A percentile compares a stretch with the other conserved stretches of the same genome.
Evolutionary conservation across 257 asterid genomes (phyloP).

Genomic region (Haberlea rhodopensis): DNA sequence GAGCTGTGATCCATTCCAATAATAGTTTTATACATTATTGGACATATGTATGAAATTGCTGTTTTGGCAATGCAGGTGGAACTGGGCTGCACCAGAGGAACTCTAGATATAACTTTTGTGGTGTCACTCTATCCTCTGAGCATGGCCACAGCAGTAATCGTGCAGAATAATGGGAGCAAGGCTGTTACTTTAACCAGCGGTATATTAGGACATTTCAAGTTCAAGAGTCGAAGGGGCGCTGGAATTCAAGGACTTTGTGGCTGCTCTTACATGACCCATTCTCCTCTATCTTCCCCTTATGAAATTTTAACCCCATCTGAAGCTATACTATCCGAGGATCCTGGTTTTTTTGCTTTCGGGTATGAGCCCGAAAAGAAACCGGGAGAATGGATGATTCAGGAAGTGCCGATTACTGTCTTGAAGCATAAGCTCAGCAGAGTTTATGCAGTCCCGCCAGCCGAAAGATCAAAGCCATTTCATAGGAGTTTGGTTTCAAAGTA

Average conservation of each 20-base stretch:
- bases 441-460: conserved; percentile 54
- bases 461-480: conserved; percentile 46
- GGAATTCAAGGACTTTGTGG: conserved; percentile 66
- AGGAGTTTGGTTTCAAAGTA: conserved; percentile 62
- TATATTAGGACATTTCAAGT: conserved; percentile 58
- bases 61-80: conserved; percentile 49
- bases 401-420: conserved; percentile 61
- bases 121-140: conserved; percentile 67
- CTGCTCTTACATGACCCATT: conserved; percentile 61
- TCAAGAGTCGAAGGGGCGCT: conserved; percentile 46
- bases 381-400: conserved; percentile 67
- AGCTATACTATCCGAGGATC: conserved; percentile 60
- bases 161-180: conserved; percentile 65
- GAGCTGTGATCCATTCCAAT: neutral
- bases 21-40: neutral
- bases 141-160: conserved; percentile 69
- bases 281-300: conserved; percentile 63
- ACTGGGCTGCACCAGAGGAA: conserved; percentile 54
- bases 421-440: conserved; percentile 75
- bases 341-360: conserved; percentile 61
- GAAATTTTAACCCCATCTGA: conserved; percentile 63
- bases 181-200: conserved; percentile 48
- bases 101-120: conserved; percentile 53
- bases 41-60: neutral
- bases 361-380: conserved; percentile 68